A percentile compares a stretch with the other conserved stretches of the same genome.
These are phyloP conservation scores for Rhodofomes roseus DNA, from an alignment of 1,284 basidiomycete species.

Conservation along the genomic window DNA sequence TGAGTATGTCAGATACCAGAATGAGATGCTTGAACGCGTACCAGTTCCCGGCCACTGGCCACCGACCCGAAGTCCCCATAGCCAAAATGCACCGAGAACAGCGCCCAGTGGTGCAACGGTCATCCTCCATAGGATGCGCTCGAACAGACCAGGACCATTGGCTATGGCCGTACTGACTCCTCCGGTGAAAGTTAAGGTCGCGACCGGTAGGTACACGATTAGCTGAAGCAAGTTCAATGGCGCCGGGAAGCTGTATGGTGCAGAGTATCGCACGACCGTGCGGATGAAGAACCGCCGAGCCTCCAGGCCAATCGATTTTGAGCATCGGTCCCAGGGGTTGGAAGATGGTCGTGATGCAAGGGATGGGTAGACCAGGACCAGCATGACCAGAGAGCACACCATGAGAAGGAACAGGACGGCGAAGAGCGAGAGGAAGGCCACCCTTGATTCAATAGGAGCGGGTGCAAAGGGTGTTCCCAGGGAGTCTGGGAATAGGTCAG, in stretches of 20 bases:
- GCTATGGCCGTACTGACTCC: slow-evolving; percentile 1
- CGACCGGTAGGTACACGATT: slow-evolving; percentile 21
- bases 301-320: slow-evolving; percentile 35
- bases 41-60: not conserved
- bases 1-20: not conserved
- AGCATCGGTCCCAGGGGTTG: slow-evolving; percentile 46
- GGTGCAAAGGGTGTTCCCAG: slow-evolving; percentile 13
- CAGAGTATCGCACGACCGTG: slow-evolving; percentile 36
- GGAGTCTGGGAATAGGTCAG: slow-evolving; percentile 28
- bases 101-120: slow-evolving; percentile 37
- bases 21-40: not conserved
- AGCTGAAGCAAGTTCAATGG: slow-evolving; percentile 46
- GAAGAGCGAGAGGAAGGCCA: slow-evolving; percentile 37
- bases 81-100: slow-evolving; percentile 27
- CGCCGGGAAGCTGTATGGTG: slow-evolving; percentile 42
- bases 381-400: slow-evolving; percentile 29
- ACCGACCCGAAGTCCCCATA: slow-evolving; percentile 24
- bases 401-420: slow-evolving; percentile 32
- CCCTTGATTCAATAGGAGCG: slow-evolving; percentile 43
- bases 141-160: slow-evolving; percentile 15
- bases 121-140: slow-evolving; percentile 39
- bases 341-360: slow-evolving; percentile 10
- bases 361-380: slow-evolving; percentile 27
- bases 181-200: slow-evolving; percentile 16
- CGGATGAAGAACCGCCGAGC: slow-evolving; percentile 42